Evolutionary conservation across 139 green algal genomes (phyloP), one percentile per base, ranked within the genome.

Genomic region (Medakamo hakoo): DNA sequence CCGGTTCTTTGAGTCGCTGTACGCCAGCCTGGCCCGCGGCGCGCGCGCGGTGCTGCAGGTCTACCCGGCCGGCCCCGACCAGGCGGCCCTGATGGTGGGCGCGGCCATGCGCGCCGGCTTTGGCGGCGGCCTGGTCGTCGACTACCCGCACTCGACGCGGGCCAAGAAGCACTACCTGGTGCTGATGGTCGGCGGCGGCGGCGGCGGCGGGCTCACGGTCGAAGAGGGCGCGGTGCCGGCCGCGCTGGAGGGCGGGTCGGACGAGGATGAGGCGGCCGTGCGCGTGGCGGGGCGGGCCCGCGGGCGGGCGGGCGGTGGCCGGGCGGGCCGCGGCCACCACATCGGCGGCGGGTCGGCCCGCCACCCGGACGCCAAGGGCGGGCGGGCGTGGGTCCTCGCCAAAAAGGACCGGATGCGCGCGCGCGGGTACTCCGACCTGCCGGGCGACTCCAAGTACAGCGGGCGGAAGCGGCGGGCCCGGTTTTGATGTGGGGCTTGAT

Each of bases 111-210:
- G 76, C 62, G 89, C 80, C 1, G 92, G 92, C 27, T 98, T 98
- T 76, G 81, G 73, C 52, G 91, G 92, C 14, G 92, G 92, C 14
- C 72, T 99, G 25, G 90, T 99, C 5, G 86, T 99, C 26, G 92
- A 99, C 73, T 97, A 87, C 74, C 92, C 92, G 0, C 82, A 99
- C 77, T 85, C 67, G 32, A 95, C 93, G 0, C 76, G 83, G 5
- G 93, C 93, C 30, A 97, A 96, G 60, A 99, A 99, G 75, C 93
- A 95, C 73, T 99, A 92, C 64, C 70, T 99, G 60, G 83, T 92
- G 59, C 78, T 99, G 27, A 95, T 95, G 84, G 87, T 94, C 23
- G 73, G 88, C 58, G 56, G 75, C 63, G 60, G 71, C 21, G 86
- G 88, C 25, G 70, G 85, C 59, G n/a, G n/a, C n/a, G n/a, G n/a